phyloP scores from a whole-genome alignment of 768 basidiomycete genomes.

The Boletus vinaceobasis region DNA sequence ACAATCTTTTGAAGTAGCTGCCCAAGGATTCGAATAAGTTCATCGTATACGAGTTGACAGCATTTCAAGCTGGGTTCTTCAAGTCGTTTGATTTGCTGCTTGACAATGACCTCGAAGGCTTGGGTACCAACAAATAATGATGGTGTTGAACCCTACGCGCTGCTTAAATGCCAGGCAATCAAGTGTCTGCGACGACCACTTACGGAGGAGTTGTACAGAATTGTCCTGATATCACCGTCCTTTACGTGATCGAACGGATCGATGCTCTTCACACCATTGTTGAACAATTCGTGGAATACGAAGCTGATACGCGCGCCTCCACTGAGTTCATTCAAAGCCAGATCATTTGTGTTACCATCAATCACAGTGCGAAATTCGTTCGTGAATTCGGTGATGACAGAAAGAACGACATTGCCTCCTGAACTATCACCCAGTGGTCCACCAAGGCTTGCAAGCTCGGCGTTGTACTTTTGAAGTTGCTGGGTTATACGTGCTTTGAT shows the following conservation, averaged over 20 bases:
- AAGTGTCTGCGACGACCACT: slow-evolving; percentile 29
- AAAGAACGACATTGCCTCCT: slow-evolving; percentile 88
- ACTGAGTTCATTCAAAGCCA: slow-evolving; percentile 93
- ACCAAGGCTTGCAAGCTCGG: slow-evolving; percentile 80
- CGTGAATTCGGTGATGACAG: slow-evolving; percentile 98
- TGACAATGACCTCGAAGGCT: slow-evolving; percentile 98
- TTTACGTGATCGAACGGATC: slow-evolving; percentile 99
- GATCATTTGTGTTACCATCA: slow-evolving; percentile 95
- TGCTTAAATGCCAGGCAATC: background rate
- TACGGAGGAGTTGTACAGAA: slow-evolving; percentile 96
- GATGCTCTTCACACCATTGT: slow-evolving; percentile 91
- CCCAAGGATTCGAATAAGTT: slow-evolving; percentile 92
- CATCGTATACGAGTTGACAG: slow-evolving; percentile 94
- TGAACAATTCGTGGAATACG: slow-evolving; percentile 98
- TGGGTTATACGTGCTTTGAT: slow-evolving; percentile 95
- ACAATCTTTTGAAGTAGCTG: slow-evolving; percentile 91
- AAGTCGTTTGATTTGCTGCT: slow-evolving; percentile 96
- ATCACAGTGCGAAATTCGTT: slow-evolving; percentile 95
- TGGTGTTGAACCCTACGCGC: slow-evolving; percentile 82
- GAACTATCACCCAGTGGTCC: slow-evolving; percentile 82
- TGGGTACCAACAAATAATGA: slow-evolving; percentile 95
- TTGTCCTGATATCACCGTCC: slow-evolving; percentile 94
- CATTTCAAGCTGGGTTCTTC: slow-evolving; percentile 95
- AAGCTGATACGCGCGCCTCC: slow-evolving; percentile 98
- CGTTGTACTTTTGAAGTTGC: slow-evolving; percentile 83